A percentile compares a stretch with the other conserved stretches of the same genome.
Conservation (phyloP, 176 grass and related monocot species). For the Poa pratensis region DNA sequence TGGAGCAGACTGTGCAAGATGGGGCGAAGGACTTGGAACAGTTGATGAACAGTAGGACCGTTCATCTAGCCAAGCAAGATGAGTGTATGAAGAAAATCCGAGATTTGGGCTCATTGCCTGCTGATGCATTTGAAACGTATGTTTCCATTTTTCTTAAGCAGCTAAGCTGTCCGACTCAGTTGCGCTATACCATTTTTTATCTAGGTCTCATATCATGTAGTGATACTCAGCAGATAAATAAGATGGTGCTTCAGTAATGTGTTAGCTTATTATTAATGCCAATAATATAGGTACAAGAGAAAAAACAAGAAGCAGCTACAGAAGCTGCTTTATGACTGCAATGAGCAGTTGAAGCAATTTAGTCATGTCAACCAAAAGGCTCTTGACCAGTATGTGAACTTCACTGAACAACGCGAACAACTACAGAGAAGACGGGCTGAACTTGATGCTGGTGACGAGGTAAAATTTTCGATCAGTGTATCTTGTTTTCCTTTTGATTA, state of each 20-base stretch:
- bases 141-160: constrained; percentile 21
- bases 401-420: constrained; percentile 97
- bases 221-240: constrained; percentile 36
- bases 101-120: constrained; percentile 91
- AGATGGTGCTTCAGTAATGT: background rate
- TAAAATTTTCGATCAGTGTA: constrained; percentile 30
- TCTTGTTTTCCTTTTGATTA: constrained; percentile 34
- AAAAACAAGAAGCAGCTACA: constrained; percentile 97
- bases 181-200: background rate
- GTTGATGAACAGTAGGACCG: constrained; percentile 77
- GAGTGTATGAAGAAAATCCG: constrained; percentile 97
- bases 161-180: constrained; percentile 9
- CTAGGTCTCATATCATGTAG: background rate
- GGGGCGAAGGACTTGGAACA: constrained; percentile 87
- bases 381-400: constrained; percentile 99
- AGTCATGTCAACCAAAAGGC: constrained; percentile 99
- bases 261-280: constrained; percentile 34
- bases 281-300: constrained; percentile 75
- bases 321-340: constrained; percentile 90
- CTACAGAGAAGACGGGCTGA: constrained; percentile 81
- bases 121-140: constrained; percentile 96
- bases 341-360: constrained; percentile 90
- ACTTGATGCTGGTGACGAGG: constrained; percentile 94
- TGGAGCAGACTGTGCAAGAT: constrained; percentile 83
- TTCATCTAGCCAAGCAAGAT: constrained; percentile 84